phyloP scores from a whole-genome alignment of 2,329 filamentous ascomycete genomes.

The Trichoderma pleuroti region DNA sequence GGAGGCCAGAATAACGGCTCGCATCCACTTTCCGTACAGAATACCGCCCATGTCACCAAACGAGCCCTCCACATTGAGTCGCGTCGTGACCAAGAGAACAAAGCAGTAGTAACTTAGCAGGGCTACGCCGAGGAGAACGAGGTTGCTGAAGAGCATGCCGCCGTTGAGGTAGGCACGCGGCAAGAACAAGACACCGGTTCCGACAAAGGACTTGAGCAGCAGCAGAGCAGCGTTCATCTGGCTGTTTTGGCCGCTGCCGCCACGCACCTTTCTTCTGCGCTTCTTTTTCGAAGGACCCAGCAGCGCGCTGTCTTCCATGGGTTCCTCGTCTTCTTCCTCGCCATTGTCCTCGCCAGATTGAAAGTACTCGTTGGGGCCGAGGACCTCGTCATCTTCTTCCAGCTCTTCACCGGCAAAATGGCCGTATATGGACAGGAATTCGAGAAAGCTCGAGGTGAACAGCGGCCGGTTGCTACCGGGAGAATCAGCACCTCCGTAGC shows the following conservation, averaged over 20 bases:
- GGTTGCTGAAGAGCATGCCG: slow-evolving; percentile 93
- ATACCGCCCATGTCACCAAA: slow-evolving; percentile 96
- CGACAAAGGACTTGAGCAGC: slow-evolving; percentile 95
- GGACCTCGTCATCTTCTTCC: slow-evolving; percentile 90
- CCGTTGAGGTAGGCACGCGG: slow-evolving; percentile 92
- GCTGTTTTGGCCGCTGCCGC: slow-evolving; percentile 70
- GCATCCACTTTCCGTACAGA: slow-evolving; percentile 87
- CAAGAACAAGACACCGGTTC: slow-evolving; percentile 90
- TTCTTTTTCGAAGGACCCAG: slow-evolving; percentile 71
- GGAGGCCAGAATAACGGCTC: slow-evolving; percentile 79
- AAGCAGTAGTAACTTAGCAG: slow-evolving; percentile 95
- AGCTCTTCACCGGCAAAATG: slow-evolving; percentile 97
- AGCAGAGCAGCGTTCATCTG: slow-evolving; percentile 77
- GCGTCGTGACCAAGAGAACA: slow-evolving; percentile 83
- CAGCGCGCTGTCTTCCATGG: slow-evolving; percentile 84
- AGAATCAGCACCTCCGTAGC: slow-evolving; percentile 36
- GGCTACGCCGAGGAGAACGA: slow-evolving; percentile 83
- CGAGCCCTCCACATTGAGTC: slow-evolving; percentile 82
- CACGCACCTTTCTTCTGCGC: slow-evolving; percentile 72
- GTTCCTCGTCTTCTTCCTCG: slow-evolving; percentile 64
- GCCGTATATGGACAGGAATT: slow-evolving; percentile 91
- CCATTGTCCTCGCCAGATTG: slow-evolving; percentile 69
- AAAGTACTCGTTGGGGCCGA: slow-evolving; percentile 88
- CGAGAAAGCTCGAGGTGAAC: slow-evolving; percentile 89
- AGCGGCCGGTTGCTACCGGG: slow-evolving; percentile 46